These are phyloP conservation scores for Mycena leptocephala DNA, from an alignment of 768 basidiomycete genomes.

Conservation along the genomic window DNA sequence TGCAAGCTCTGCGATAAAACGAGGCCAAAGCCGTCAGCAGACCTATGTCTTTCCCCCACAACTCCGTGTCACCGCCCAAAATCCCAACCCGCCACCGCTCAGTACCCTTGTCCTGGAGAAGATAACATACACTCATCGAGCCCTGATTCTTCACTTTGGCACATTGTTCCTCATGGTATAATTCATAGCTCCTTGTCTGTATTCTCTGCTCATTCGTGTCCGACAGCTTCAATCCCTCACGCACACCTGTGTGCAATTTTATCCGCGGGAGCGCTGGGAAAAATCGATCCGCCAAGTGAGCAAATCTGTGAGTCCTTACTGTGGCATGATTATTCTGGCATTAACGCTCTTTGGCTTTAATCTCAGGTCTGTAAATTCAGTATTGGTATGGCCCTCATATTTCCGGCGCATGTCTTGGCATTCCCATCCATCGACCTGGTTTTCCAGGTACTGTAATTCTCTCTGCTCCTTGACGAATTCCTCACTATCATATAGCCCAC, in stretches of 20 bases:
- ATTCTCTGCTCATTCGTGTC: background rate
- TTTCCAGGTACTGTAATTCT: slow-evolving; percentile 34
- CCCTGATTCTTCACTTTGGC: background rate
- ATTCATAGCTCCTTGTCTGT: background rate
- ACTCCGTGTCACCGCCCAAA: background rate
- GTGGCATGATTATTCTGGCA: too few relatives aligned
- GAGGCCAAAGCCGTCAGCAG: background rate
- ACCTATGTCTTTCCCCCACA: background rate
- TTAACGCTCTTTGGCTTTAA: background rate
- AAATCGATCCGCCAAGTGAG: background rate
- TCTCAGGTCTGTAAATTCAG: slow-evolving; percentile 5
- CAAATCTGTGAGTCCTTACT: too few relatives aligned
- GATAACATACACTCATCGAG: background rate
- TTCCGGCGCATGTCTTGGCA: slow-evolving; percentile 34
- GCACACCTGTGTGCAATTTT: slow-evolving; percentile 1
- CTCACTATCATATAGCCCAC: slow-evolving; percentile 7
- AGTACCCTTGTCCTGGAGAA: background rate
- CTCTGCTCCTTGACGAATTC: background rate
- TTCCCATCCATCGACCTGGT: slow-evolving; percentile 36
- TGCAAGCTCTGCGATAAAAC: background rate
- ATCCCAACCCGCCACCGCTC: background rate
- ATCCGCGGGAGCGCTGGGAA: background rate
- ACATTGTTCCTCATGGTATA: background rate
- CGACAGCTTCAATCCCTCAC: slow-evolving; percentile 2
- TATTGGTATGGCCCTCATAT: slow-evolving; percentile 39